Conservation (phyloP, 169 alveolate genomes). For the Plasmodium coatneyi region DNA sequence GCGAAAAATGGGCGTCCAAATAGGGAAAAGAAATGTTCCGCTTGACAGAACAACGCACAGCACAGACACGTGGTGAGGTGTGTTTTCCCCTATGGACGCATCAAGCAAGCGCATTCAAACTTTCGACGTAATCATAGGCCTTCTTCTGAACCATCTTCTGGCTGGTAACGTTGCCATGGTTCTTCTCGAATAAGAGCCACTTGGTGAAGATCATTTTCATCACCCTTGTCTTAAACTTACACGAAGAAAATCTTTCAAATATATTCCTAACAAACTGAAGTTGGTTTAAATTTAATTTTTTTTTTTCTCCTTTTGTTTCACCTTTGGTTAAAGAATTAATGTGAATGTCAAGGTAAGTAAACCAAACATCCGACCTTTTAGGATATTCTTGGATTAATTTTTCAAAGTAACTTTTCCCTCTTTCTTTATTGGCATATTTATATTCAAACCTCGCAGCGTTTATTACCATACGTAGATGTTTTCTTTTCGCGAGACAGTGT, state of each 20-base stretch:
- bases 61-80: neutral
- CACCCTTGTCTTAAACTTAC: slow-evolving; percentile 60
- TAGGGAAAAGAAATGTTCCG: neutral
- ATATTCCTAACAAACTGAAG: slow-evolving; percentile 72
- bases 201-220: slow-evolving; percentile 77
- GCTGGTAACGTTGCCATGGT: slow-evolving; percentile 81
- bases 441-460: slow-evolving; percentile 88
- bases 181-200: slow-evolving; percentile 88
- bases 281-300: slow-evolving; percentile 77
- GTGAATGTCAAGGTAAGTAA: slow-evolving; percentile 86
- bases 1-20: neutral
- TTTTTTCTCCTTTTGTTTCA: slow-evolving; percentile 38
- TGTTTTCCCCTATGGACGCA: neutral
- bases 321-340: slow-evolving; percentile 77
- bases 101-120: slow-evolving; percentile 49
- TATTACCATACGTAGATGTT: slow-evolving; percentile 77
- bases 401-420: slow-evolving; percentile 88
- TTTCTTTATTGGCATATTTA: slow-evolving; percentile 78
- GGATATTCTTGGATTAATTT: slow-evolving; percentile 87
- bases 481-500: slow-evolving; percentile 76
- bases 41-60: neutral
- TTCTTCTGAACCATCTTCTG: slow-evolving; percentile 86
- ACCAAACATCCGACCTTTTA: slow-evolving; percentile 89
- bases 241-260: slow-evolving; percentile 50
- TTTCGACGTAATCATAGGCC: slow-evolving; percentile 86